Conservation (phyloP, 2,329 filamentous ascomycete genomes). For the Teratosphaeria viscida region DNA sequence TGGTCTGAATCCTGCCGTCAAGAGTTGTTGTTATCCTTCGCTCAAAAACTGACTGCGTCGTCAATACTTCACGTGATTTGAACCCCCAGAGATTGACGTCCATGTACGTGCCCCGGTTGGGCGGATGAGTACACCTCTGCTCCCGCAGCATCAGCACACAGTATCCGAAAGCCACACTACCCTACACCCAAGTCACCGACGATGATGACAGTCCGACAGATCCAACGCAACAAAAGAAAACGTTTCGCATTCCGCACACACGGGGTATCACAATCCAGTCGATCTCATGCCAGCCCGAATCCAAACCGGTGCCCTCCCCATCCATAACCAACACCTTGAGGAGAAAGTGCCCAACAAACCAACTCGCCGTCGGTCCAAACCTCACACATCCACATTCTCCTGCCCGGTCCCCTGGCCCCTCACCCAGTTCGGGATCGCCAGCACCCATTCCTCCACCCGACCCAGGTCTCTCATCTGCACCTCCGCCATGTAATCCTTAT, state of each 20-base stretch:
- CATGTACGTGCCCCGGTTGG: not conserved
- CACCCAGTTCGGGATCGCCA: conserved; percentile 15
- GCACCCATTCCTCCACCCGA: conserved; percentile 17
- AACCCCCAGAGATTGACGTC: not conserved
- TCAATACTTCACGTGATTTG: not conserved
- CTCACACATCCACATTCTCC: conserved; percentile 6
- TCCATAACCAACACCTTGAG: not conserved
- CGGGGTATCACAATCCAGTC: not conserved
- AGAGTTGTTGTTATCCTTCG: too few species aligned
- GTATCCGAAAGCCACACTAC: not conserved
- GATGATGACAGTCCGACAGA: not conserved
- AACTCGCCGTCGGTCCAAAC: not conserved
- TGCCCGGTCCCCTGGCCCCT: conserved; percentile 5
- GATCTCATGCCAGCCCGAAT: not conserved
- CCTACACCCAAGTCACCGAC: not conserved
- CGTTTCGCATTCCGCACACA: not conserved
- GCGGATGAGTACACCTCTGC: not conserved
- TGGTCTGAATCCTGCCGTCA: too few species aligned
- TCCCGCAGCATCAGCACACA: not conserved
- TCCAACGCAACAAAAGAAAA: not conserved
- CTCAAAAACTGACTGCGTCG: not conserved
- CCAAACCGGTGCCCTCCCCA: not conserved
- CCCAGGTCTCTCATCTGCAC: conserved; percentile 4
- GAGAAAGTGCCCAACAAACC: not conserved
- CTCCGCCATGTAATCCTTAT: conserved; percentile 9